These are phyloP conservation scores for Elongisporangium anandrum DNA, from an alignment of 352 stramenopile genomes.

Conservation along the genomic window DNA sequence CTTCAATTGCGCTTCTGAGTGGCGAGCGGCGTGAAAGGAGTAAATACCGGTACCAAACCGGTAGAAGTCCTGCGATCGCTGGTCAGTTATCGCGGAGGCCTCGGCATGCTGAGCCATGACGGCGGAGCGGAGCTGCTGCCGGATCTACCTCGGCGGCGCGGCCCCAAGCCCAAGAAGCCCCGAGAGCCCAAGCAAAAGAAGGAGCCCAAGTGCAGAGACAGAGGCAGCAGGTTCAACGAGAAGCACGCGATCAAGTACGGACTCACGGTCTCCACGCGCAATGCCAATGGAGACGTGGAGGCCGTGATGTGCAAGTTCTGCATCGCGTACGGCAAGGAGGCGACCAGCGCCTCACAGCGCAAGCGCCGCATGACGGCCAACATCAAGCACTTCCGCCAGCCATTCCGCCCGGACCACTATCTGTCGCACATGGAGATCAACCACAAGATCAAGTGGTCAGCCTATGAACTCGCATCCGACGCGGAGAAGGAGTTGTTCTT, in stretches of 20 bases:
- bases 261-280: constrained; percentile 56
- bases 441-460: constrained; percentile 55
- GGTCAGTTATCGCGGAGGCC: not conserved
- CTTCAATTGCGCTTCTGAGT: not conserved
- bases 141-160: constrained; percentile 2
- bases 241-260: constrained; percentile 71
- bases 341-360: constrained; percentile 34
- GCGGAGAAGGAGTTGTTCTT: constrained; percentile 63
- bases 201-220: constrained; percentile 31
- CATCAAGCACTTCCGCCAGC: constrained; percentile 71
- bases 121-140: not conserved
- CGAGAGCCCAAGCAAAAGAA: not conserved
- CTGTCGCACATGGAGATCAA: constrained; percentile 68
- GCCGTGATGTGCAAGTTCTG: constrained; percentile 77
- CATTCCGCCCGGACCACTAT: constrained; percentile 66
- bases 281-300: constrained; percentile 43
- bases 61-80: not conserved
- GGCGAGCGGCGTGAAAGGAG: not conserved
- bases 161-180: constrained; percentile 31
- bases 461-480: constrained; percentile 48
- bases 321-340: constrained; percentile 65
- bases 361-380: constrained; percentile 63
- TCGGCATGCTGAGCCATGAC: constrained; percentile 17
- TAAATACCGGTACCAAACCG: constrained; percentile 2
- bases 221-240: constrained; percentile 60